These are phyloP conservation scores for Peronospora farinosa DNA, from an alignment of 352 stramenopile species.

Conservation along the genomic window DNA sequence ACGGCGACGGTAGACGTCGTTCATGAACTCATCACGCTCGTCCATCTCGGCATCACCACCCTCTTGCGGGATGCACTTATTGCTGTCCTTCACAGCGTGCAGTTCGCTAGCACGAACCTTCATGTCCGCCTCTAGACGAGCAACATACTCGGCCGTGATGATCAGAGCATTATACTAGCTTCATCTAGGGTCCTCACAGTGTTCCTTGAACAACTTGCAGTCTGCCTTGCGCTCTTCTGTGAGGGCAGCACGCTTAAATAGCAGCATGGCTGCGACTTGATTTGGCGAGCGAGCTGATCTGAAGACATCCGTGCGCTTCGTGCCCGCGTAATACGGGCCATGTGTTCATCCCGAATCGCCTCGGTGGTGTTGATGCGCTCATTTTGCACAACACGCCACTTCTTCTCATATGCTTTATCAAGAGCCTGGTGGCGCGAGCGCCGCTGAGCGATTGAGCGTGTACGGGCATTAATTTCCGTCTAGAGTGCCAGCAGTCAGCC, in stretches of 20 bases:
- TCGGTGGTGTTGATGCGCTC: constrained; percentile 58
- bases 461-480: constrained; percentile 69
- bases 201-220: constrained; percentile 72
- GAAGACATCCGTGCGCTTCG: constrained; percentile 83
- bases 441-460: constrained; percentile 66
- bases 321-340: constrained; percentile 64
- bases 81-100: constrained; percentile 71
- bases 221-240: constrained; percentile 82
- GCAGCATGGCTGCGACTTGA: constrained; percentile 78
- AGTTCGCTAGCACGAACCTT: constrained; percentile 74
- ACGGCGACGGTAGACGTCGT: constrained; percentile 71
- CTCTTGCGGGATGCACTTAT: constrained; percentile 77
- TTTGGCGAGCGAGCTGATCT: constrained; percentile 69
- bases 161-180: constrained; percentile 54
- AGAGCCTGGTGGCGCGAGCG: constrained; percentile 64
- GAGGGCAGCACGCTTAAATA: constrained; percentile 81
- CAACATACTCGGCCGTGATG: constrained; percentile 82
- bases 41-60: constrained; percentile 66
- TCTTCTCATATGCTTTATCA: constrained; percentile 77
- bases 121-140: constrained; percentile 79
- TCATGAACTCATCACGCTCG: constrained; percentile 86
- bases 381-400: constrained; percentile 74
- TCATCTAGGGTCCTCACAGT: constrained; percentile 78
- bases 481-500: constrained; percentile 69
- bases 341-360: constrained; percentile 57